Percentiles rank a stretch among this genome's conserved stretches.
Evolutionary conservation across 441 rosid genomes (phyloP).

Genomic region (Bocquillonia castaneifolia): DNA sequence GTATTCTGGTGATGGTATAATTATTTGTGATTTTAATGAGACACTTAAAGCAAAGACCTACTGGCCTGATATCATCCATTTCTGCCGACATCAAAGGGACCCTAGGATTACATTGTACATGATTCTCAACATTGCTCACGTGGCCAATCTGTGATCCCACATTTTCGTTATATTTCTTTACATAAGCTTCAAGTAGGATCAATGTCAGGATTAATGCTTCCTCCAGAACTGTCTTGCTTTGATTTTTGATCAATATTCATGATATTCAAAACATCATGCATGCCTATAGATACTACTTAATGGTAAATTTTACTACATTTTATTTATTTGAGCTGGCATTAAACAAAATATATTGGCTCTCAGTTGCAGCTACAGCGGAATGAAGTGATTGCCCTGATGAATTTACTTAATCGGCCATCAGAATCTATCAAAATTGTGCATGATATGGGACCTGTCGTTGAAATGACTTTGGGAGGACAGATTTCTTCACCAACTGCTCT

Average conservation of each 20-base stretch:
- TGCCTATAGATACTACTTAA: not conserved
- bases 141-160: no score
- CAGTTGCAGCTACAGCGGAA: constrained; percentile 75
- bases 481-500: constrained; percentile 3
- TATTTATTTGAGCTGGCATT: not conserved
- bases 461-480: constrained; percentile 39
- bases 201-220: not conserved
- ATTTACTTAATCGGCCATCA: constrained; percentile 67
- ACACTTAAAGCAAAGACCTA: not conserved
- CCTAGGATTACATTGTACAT: not conserved
- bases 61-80: no score
- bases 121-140: not conserved
- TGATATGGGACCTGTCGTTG: constrained; percentile 54
- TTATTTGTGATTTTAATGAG: no score
- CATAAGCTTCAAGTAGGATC: no score
- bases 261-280: not conserved
- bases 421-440: constrained; percentile 67
- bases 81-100: no score
- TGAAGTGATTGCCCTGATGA: constrained; percentile 77
- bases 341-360: not conserved
- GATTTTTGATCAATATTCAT: no score
- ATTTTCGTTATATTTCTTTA: not conserved
- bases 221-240: not conserved
- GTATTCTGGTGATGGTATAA: not conserved
- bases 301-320: not conserved